Evolutionary conservation across 768 basidiomycete genomes (phyloP), one percentile per base, ranked within the genome.

Genomic region (Suillus tomentosus): DNA sequence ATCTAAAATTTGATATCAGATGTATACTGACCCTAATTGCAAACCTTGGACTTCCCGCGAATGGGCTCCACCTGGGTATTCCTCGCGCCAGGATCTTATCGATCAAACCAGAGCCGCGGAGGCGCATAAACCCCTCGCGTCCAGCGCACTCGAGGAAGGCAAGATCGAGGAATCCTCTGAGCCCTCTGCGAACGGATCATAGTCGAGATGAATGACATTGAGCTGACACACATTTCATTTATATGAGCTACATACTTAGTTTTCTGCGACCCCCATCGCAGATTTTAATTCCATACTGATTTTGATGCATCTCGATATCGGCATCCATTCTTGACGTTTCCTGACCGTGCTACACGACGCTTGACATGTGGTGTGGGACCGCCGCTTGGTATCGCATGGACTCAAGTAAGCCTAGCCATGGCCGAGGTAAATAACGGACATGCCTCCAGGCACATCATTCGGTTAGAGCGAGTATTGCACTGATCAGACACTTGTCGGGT

Each of bases 11-110:
- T 54, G 5, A 48, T 27, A 17, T 42, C 24, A 83, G 82, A 88
- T 89, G 87, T 88, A 89, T 77, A 83, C 81, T 68, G 86, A 88
- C 72, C 83, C 85, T 3, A 71, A 73, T 4, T 85, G 85, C 76
- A 88, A 85, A 70, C 86, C 90, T 8, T 91, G 89, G 90, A 86
- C 80, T 31, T 87, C 85, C 2, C 65, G 79, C 37, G 68, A 69
- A 9, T 91, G 89, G 90, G 84, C 82, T 0, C 88, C 88, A 19
- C 76, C 78, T 22, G 87, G 87, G 24, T 88, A 82, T 70, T 19
- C 63, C 13, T 80, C 80, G 5, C 79, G 84, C 8, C 77, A 73
- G 62, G 84, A 85, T 62, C 70, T 85, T 39, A 73, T 79, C 27
- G 77, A 82, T 64, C 78, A 82, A 68, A 77, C 73, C 2, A 79